Evolutionary conservation across 2,329 filamentous ascomycete species (phyloP).

Genomic region (Fusarium albidum): DNA sequence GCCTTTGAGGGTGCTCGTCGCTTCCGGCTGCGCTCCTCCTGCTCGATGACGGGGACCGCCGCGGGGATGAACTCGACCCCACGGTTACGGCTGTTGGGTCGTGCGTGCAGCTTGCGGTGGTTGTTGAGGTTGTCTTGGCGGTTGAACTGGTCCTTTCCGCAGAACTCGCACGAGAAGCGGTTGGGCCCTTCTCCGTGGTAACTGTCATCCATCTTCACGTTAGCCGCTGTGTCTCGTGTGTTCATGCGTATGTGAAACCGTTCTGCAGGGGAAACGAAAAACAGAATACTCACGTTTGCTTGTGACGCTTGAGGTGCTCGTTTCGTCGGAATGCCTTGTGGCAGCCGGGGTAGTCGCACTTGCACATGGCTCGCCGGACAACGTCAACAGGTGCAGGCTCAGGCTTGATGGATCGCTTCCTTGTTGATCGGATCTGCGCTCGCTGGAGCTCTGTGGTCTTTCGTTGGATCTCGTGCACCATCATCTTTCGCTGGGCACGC

Average conservation of each 20-base stretch:
- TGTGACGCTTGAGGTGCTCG: conserved; percentile 65
- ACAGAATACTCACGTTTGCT: conserved; percentile 55
- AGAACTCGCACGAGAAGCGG: conserved; percentile 52
- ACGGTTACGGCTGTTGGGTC: conserved; percentile 50
- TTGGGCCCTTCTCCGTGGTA: conserved; percentile 51
- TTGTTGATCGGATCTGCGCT: conserved; percentile 47
- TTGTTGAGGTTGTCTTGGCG: conserved; percentile 53
- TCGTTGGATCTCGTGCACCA: conserved; percentile 53
- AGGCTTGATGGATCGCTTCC: conserved; percentile 43
- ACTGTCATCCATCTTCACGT: conserved; percentile 27
- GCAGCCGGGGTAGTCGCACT: conserved; percentile 57
- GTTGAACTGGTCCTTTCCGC: conserved; percentile 52
- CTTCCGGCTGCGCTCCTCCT: conserved; percentile 51
- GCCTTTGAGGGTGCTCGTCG: conserved; percentile 49
- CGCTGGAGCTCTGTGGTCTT: conserved; percentile 55
- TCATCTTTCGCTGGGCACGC: conserved; percentile 50
- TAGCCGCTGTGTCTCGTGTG: not conserved
- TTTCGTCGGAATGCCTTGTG: conserved; percentile 59
- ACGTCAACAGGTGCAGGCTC: conserved; percentile 46
- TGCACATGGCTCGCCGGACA: conserved; percentile 51
- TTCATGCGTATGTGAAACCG: not conserved
- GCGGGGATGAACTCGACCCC: conserved; percentile 52
- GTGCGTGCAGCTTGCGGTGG: conserved; percentile 51
- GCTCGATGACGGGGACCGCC: conserved; percentile 50
- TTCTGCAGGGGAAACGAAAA: not conserved